Evolutionary conservation across 164 flowering plant genomes (phyloP).

Genomic region (Cinnamomum micranthum): DNA sequence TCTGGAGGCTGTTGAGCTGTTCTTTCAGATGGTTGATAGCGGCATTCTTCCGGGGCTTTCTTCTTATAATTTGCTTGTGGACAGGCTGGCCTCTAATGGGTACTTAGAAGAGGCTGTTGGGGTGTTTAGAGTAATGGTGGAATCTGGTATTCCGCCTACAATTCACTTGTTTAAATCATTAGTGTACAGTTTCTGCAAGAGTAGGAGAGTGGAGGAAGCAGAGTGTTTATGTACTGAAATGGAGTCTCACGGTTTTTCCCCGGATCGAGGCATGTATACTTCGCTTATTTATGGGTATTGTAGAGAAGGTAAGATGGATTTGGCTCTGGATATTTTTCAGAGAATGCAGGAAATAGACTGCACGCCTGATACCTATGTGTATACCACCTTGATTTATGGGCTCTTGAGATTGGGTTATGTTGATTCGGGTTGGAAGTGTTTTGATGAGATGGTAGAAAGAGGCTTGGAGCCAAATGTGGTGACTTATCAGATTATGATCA

Average conservation of each 20-base stretch:
- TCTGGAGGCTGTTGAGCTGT: slow-evolving; percentile 36
- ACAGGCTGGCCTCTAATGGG: slow-evolving; percentile 37
- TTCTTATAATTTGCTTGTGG: slow-evolving; percentile 34
- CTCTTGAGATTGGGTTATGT: slow-evolving; percentile 31
- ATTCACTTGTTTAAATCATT: slow-evolving; percentile 38
- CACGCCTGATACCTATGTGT: slow-evolving; percentile 47
- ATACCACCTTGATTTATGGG: slow-evolving; percentile 55
- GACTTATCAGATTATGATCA: slow-evolving; percentile 42
- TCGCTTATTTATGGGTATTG: slow-evolving; percentile 43
- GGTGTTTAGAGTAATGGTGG: slow-evolving; percentile 34
- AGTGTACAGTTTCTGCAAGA: slow-evolving; percentile 38
- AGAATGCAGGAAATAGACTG: slow-evolving; percentile 55
- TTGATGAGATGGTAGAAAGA: slow-evolving; percentile 31
- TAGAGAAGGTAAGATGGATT: slow-evolving; percentile 43
- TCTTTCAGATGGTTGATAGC: slow-evolving; percentile 16
- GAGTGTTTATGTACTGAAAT: slow-evolving; percentile 42
- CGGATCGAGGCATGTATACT: slow-evolving; percentile 45
- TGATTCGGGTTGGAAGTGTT: slow-evolving; percentile 31
- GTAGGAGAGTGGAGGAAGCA: slow-evolving; percentile 40
- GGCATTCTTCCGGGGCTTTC: slow-evolving; percentile 20
- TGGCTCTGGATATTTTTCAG: slow-evolving; percentile 42
- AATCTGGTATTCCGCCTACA: slow-evolving; percentile 26
- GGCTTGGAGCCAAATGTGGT: slow-evolving; percentile 40
- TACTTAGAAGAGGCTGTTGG: slow-evolving; percentile 39
- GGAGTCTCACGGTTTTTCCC: slow-evolving; percentile 37